Evolutionary conservation across 805 yeast genomes (phyloP).

Genomic region (Lipomyces starkeyi): DNA sequence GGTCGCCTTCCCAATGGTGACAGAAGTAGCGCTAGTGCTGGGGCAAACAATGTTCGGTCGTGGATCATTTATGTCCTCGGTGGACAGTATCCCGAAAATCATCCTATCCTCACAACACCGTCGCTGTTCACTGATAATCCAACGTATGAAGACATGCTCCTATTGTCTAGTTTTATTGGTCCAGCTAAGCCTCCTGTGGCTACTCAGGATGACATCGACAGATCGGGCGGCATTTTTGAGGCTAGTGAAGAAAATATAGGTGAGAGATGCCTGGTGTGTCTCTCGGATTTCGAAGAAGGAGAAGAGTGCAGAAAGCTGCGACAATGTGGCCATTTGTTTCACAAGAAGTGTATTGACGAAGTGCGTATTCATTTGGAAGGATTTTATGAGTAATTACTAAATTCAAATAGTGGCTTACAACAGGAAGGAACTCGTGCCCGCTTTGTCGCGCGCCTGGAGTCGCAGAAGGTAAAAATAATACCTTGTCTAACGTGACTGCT

Average conservation of each 20-base stretch:
- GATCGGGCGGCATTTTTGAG: conserved; percentile 49
- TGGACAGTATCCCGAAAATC: conserved; percentile 57
- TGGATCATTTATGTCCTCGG: conserved; percentile 72
- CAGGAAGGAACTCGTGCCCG: conserved; percentile 55
- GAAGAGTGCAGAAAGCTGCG: conserved; percentile 56
- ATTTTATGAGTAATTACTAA: background rate
- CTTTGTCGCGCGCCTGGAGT: conserved; percentile 55
- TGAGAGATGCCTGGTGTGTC: conserved; percentile 60
- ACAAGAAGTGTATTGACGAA: conserved; percentile 61
- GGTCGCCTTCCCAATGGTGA: background rate
- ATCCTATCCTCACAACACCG: conserved; percentile 57
- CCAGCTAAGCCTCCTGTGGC: conserved; percentile 55
- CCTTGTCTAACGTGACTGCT: background rate
- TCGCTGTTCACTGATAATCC: conserved; percentile 56
- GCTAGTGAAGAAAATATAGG: conserved; percentile 35
- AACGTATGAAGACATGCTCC: conserved; percentile 57
- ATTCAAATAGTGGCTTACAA: conserved; percentile 48
- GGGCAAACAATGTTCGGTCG: conserved; percentile 45
- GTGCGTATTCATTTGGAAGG: conserved; percentile 4
- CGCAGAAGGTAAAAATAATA: conserved; percentile 4
- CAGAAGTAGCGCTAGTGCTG: background rate
- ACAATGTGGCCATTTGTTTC: conserved; percentile 59
- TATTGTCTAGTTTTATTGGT: conserved; percentile 56
- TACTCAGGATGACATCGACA: conserved; percentile 50
- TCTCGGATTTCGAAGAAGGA: conserved; percentile 54